Evolutionary conservation across 2,329 filamentous ascomycete species (phyloP), one percentile per base, ranked within the genome.

Genomic region (Xylaria sp.): DNA sequence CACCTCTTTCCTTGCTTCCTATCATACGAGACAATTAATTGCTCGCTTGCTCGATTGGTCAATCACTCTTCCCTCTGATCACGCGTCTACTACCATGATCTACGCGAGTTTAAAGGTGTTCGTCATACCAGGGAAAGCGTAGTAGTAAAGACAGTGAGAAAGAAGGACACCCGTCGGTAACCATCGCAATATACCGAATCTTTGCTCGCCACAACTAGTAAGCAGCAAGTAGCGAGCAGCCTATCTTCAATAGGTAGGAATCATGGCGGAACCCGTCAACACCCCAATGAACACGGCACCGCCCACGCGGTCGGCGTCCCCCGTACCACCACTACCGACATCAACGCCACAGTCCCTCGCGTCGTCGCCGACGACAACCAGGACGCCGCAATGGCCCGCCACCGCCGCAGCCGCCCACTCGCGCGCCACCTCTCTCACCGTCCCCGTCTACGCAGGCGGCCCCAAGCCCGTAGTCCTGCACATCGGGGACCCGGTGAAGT

Each of bases 401-500:
- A n/a, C 35, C 40, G n/a, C 58, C 54, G 35, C n/a, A n/a, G n/a
- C n/a, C n/a, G 56, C 47, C 61, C 62, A 67, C 68, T 59, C 62
- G 12, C 57, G 64, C 3, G 57, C 40, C 0, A 23, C 33, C 1
- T 64, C 64, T 28, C 57, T 63, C 50, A 59, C 73, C 49, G 57
- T 72, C 40, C 63, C 71, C 51, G 58, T 63, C 17, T 49, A 46
- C 2, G 52, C 71, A 0, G 43, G 69, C 2, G 66, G 69, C 5
- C 61, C 66, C 15, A 81, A 75, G 63, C 80, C 77, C 46, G 84
- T 88, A 66, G 88, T 95, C 63, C 84, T 96, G 68, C 89, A 89
- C 78, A 88, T 92, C 76, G 92, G 92, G 66, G 91, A 94, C 72
- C 78, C 80, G 8, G 74, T 83, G 61, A 78, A 78, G 65, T 84